Conservation (phyloP, 805 yeast genomes). For the Cyberlindnera misumaiensis region DNA sequence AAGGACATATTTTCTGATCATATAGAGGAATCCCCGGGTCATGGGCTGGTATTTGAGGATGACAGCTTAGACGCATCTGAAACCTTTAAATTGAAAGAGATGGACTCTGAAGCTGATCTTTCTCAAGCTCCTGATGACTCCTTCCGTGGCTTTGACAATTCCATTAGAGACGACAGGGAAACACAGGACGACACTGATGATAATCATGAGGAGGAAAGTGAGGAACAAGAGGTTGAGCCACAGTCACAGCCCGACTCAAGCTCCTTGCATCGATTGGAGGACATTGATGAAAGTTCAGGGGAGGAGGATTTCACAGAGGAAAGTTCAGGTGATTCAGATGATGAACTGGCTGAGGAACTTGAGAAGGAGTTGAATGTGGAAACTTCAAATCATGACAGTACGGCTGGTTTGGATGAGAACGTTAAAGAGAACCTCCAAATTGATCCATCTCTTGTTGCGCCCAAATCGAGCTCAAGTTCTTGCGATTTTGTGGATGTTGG, state of each 20-base stretch:
- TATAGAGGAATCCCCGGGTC: neutral
- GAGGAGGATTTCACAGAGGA: neutral
- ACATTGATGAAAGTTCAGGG: conserved; percentile 1
- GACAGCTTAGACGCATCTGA: neutral
- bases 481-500: too few relatives aligned
- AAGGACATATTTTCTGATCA: conserved; percentile 9
- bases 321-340: too few relatives aligned
- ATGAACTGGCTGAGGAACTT: neutral
- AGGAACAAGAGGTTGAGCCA: neutral
- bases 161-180: neutral
- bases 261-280: neutral
- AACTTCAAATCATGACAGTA: neutral
- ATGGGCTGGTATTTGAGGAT: neutral
- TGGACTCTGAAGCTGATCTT: conserved; percentile 1
- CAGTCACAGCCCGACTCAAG: too few relatives aligned
- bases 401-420: conserved; percentile 1
- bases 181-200: neutral
- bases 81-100: neutral
- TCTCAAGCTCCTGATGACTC: conserved; percentile 1
- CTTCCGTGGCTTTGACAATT: conserved; percentile 6
- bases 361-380: neutral
- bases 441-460: too few relatives aligned
- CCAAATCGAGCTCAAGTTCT: too few relatives aligned
- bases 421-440: neutral
- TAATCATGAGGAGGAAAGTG: conserved; percentile 1